phyloP scores from a whole-genome alignment of 2,329 filamentous ascomycete genomes.

The Fusarium scirpi region DNA sequence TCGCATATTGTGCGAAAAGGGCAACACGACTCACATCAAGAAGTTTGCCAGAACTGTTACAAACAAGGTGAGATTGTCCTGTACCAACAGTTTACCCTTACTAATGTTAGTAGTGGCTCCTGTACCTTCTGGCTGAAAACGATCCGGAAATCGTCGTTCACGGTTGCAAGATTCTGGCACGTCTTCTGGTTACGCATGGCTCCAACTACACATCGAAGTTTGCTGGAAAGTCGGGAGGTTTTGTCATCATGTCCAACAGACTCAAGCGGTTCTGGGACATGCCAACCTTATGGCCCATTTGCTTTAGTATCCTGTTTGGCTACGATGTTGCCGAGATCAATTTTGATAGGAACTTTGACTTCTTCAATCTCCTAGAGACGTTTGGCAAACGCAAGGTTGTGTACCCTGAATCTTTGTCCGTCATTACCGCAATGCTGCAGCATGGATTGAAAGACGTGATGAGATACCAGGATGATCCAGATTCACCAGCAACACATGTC shows the following conservation, averaged over 20 bases:
- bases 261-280: conserved; percentile 91
- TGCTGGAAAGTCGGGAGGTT: conserved; percentile 84
- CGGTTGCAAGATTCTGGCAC: conserved; percentile 84
- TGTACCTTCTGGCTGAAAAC: conserved; percentile 90
- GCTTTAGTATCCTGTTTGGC: conserved; percentile 89
- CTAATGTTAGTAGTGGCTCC: conserved; percentile 74
- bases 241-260: conserved; percentile 83
- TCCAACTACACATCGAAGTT: conserved; percentile 87
- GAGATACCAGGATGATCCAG: conserved; percentile 70
- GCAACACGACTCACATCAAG: conserved; percentile 75
- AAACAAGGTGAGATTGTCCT: conserved; percentile 75
- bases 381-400: conserved; percentile 77
- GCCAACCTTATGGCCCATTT: conserved; percentile 85
- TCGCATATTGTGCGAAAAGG: conserved; percentile 79
- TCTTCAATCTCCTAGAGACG: conserved; percentile 77
- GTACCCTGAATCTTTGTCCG: conserved; percentile 81
- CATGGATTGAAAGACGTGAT: conserved; percentile 80
- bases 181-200: conserved; percentile 86
- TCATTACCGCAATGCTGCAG: conserved; percentile 89
- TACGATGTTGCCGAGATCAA: conserved; percentile 81
- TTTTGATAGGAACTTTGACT: conserved; percentile 78
- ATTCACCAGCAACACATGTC: conserved; percentile 59
- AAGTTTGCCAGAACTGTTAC: conserved; percentile 96
- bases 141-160: conserved; percentile 85
- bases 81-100: rapidly evolving